Evolutionary conservation across 768 basidiomycete genomes (phyloP), one percentile per base, ranked within the genome.

Genomic region (Boletus pseudopeckii): DNA sequence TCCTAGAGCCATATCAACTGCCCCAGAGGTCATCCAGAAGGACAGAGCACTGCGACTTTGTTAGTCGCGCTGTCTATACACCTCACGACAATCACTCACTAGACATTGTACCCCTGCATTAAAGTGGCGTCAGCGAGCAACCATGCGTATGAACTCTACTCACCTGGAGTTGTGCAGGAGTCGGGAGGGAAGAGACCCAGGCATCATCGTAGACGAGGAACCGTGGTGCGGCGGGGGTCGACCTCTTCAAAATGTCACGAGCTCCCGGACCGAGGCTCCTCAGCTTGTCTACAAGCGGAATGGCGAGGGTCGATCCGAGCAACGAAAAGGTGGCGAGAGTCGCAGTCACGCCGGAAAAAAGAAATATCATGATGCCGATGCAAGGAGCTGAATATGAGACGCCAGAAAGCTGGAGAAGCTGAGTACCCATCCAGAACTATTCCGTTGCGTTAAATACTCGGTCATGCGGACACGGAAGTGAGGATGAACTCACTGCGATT

Each of bases 201-300:
- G 64, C 58, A 47, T 77, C 76, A 45, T 70, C 64, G 55, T 77
- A 77, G 15, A 66, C 61, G 7, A 74, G 42, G 30, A 73, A 86
- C 56, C 80, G 76, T 24, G 83, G 84, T 6, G 80, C 73, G 28
- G 75, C 72, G 0, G 77, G 74, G 5, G 40, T 33, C 0, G 63
- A 34, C 40, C 43, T 50, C 54, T 53, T 59, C 32, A 64, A 20
- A 8, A 66, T n/a, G 4, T 55, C 61, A 26, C 58, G 58, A 24
- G 65, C 66, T 5, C 24, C 41, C 1, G 55, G 63, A 43, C 45
- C 65, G 32, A 66, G 57, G 34, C 24, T 33, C 26, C 17, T 48
- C 17, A 66, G 44, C 48, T 50, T 68, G 14, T 62, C 51, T 11
- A 18, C 46, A 10, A 66, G 50, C 13, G 66, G 51, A 38, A 50